Percentiles rank a stretch among this genome's conserved stretches.
Evolutionary conservation across 2,329 filamentous ascomycete species (phyloP).

Genomic region (Rosellinia necatrix): DNA sequence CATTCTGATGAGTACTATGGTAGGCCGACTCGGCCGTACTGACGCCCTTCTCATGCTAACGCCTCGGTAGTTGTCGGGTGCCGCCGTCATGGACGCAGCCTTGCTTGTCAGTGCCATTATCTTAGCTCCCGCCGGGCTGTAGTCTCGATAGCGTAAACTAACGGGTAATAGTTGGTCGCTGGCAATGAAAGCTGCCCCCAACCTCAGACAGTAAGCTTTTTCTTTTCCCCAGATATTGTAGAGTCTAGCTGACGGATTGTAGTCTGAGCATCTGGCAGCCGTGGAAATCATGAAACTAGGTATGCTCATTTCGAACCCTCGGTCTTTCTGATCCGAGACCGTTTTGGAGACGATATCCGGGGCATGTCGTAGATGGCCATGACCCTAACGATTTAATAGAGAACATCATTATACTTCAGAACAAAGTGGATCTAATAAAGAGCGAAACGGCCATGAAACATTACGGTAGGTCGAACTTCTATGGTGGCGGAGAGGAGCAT

Average conservation of each 20-base stretch:
- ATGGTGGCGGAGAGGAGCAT: not conserved
- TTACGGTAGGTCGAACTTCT: conserved; percentile 54
- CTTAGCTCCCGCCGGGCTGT: not conserved
- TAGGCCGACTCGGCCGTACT: not conserved
- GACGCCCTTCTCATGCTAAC: conserved; percentile 7
- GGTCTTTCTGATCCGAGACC: not conserved
- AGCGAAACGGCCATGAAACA: conserved; percentile 93
- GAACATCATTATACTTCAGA: conserved; percentile 99
- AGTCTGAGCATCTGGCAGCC: conserved; percentile 93
- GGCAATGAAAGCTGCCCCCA: conserved; percentile 99
- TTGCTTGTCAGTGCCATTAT: conserved; percentile 70
- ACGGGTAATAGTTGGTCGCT: conserved; percentile 57
- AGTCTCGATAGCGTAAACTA: not conserved
- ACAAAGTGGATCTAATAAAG: conserved; percentile 98
- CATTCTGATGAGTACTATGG: conserved; percentile 99
- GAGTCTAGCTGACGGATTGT: conserved; percentile 1
- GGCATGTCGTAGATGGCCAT: not conserved
- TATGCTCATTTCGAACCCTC: conserved; percentile 7
- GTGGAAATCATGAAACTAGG: conserved; percentile 99
- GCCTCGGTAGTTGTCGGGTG: conserved; percentile 76
- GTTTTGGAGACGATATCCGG: not conserved
- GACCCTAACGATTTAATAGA: conserved; percentile 50
- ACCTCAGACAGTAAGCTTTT: conserved; percentile 72
- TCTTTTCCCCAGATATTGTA: too few relatives aligned
- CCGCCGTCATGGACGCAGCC: conserved; percentile 98